These are phyloP conservation scores for Kandelia obovata DNA, from an alignment of 345 rosid species.

Conservation along the genomic window DNA sequence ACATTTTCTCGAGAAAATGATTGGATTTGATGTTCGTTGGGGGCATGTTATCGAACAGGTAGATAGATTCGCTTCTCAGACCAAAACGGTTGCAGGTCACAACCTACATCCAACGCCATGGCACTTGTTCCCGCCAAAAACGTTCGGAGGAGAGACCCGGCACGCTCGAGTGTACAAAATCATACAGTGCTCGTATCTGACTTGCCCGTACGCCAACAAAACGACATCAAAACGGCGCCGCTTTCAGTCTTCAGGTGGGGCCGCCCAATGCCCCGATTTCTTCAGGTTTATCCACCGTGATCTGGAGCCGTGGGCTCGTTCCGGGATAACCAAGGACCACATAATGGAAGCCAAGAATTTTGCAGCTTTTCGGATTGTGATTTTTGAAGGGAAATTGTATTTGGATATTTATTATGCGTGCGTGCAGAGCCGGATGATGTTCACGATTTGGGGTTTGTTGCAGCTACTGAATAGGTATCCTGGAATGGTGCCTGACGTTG, in stretches of 20 bases:
- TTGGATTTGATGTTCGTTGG: constrained; percentile 4
- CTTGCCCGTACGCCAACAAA: constrained; percentile 44
- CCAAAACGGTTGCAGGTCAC: constrained; percentile 80
- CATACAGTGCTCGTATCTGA: constrained; percentile 81
- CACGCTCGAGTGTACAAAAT: constrained; percentile 60
- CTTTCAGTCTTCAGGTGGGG: constrained; percentile 17
- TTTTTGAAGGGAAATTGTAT: constrained; percentile 55
- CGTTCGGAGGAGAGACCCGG: constrained; percentile 44
- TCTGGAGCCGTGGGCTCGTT: constrained; percentile 68
- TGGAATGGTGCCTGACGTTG: constrained; percentile 83
- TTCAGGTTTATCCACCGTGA: constrained; percentile 72
- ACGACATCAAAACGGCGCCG: constrained; percentile 4
- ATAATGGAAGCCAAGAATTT: constrained; percentile 42
- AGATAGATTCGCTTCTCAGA: constrained; percentile 54
- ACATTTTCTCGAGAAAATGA: no score
- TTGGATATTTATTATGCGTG: constrained; percentile 84
- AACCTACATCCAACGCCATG: constrained; percentile 93
- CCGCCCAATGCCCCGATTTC: constrained; percentile 54
- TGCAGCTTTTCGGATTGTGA: constrained; percentile 73
- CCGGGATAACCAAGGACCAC: constrained; percentile 55
- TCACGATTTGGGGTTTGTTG: constrained; percentile 82
- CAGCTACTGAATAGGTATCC: constrained; percentile 81
- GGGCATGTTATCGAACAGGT: constrained; percentile 49
- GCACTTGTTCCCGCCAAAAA: constrained; percentile 70
- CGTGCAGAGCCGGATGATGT: constrained; percentile 82